Evolutionary conservation across 805 yeast species (phyloP), one percentile per base, ranked within the genome.

Genomic region (Metschnikowia orientalis): DNA sequence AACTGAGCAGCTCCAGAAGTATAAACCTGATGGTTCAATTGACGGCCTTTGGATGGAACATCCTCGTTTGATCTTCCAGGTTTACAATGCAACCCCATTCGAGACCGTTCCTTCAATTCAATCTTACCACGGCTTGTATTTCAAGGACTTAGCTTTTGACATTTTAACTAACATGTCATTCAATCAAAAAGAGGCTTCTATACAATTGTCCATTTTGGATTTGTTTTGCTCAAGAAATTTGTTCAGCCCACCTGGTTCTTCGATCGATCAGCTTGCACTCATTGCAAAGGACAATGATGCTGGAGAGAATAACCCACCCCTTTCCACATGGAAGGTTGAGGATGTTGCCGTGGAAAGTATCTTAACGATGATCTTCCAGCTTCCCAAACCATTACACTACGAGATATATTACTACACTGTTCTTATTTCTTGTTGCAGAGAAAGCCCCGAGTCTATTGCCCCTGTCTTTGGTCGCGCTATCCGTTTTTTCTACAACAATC

Each of bases 401-500:
- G 73, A 64, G 39, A 81, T 88, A 18, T 92, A 88, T 57, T 92
- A 82, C 59, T 85, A 86, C 57, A 73, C 94, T 2, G 75, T 89
- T 8, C 67, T 92, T 39, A 87, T 88, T 18, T 89, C 89, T 48
- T 85, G 92, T 28, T 90, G 97, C 59, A 78, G 47, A 68, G 86
- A 69, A 79, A 90, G 45, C 30, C 71, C 72, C 5, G 69, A 57
- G 50, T 69, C 94, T 0, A 81, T 90, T 53, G 96, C 97, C 1
- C 96, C 96, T 6, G 95, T 89, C 1, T 77, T 92, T 53, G 98
- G 97, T 23, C 75, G 95, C 43, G 94, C 95, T 1, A 77, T 48
- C 41, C 74, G 96, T 46, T 86, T 75, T 53, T 75, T 90, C 49
- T 92, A 84, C 60, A 65, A 73, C 27, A 71, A 84, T 52, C 56